These are phyloP conservation scores for Ambrosia artemisiifolia DNA, from an alignment of 129 eudicot genomes.

Conservation along the genomic window DNA sequence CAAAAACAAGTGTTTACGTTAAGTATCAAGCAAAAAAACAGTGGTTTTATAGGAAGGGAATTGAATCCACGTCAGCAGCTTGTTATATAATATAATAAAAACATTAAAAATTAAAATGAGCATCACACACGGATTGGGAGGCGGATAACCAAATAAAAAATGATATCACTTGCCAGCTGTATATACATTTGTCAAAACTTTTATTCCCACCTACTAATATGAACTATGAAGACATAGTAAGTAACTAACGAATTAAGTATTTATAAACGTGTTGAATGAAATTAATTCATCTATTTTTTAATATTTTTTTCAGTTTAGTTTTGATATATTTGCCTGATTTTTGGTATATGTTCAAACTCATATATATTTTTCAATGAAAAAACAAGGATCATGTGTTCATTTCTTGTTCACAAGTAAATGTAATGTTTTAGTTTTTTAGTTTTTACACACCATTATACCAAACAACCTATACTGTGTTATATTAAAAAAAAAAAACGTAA, in stretches of 20 bases:
- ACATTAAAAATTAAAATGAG: not conserved
- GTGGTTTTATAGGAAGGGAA: slow-evolving; percentile 14
- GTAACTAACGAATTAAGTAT: not conserved
- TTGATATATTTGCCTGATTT: too few species aligned
- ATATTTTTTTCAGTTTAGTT: too few species aligned
- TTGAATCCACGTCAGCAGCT: slow-evolving; percentile 11
- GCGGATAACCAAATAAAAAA: slow-evolving; percentile 5
- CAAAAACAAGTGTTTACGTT: not conserved
- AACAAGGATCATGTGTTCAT: too few species aligned
- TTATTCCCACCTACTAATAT: not conserved
- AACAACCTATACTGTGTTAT: too few species aligned
- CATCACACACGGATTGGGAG: slow-evolving; percentile 15
- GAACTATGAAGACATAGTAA: not conserved
- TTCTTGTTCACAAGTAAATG: too few species aligned
- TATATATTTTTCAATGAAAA: too few species aligned
- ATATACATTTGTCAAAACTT: slow-evolving; percentile 12
- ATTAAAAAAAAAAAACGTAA: too few species aligned
- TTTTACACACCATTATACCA: too few species aligned
- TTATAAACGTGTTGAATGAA: not conserved
- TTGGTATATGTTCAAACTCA: too few species aligned
- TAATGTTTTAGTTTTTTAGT: too few species aligned
- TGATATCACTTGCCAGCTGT: slow-evolving; percentile 23
- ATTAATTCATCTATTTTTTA: too few species aligned
- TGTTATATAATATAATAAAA: slow-evolving; percentile 2
- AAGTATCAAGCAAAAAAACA: not conserved